phyloP scores from a whole-genome alignment of 495 filamentous ascomycete genomes.

The Geoglossum glabrum region DNA sequence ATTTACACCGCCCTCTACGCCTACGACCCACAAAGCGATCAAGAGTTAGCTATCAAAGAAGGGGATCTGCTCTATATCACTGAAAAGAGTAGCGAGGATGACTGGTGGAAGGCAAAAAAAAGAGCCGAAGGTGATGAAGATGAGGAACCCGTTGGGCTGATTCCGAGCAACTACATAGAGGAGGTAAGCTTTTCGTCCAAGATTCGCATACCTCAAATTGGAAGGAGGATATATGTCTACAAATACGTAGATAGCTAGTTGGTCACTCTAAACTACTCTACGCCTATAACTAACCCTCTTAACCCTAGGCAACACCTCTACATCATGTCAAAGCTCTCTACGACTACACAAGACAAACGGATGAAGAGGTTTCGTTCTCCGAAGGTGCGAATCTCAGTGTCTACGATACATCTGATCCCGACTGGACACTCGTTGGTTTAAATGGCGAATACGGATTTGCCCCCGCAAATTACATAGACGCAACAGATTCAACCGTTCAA shows the following conservation, averaged over 20 bases:
- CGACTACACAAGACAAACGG: slow-evolving; percentile 91
- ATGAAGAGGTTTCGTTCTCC: slow-evolving; percentile 90
- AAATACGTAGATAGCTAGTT: not conserved
- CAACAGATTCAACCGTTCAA: slow-evolving; percentile 19
- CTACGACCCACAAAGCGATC: slow-evolving; percentile 73
- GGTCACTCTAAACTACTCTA: not conserved
- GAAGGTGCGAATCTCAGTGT: slow-evolving; percentile 72
- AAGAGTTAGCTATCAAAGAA: slow-evolving; percentile 71
- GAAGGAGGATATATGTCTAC: not conserved
- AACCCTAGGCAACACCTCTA: slow-evolving; percentile 43
- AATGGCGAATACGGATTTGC: slow-evolving; percentile 84
- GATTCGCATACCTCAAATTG: not conserved
- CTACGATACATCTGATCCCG: slow-evolving; percentile 79
- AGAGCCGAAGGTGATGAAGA: slow-evolving; percentile 80
- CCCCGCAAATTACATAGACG: slow-evolving; percentile 91
- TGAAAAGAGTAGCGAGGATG: slow-evolving; percentile 76
- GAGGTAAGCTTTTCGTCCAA: slow-evolving; percentile 44
- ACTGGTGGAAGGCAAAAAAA: slow-evolving; percentile 98
- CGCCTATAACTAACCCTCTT: not conserved
- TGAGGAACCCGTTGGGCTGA: slow-evolving; percentile 81
- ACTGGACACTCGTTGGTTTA: slow-evolving; percentile 84
- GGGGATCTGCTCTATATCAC: slow-evolving; percentile 85
- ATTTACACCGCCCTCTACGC: slow-evolving; percentile 87
- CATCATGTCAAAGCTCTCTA: slow-evolving; percentile 69
- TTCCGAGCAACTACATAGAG: slow-evolving; percentile 90